Evolutionary conservation across 352 stramenopile genomes (phyloP), one percentile per base, ranked within the genome.

Genomic region (Thalassiosira allenii): DNA sequence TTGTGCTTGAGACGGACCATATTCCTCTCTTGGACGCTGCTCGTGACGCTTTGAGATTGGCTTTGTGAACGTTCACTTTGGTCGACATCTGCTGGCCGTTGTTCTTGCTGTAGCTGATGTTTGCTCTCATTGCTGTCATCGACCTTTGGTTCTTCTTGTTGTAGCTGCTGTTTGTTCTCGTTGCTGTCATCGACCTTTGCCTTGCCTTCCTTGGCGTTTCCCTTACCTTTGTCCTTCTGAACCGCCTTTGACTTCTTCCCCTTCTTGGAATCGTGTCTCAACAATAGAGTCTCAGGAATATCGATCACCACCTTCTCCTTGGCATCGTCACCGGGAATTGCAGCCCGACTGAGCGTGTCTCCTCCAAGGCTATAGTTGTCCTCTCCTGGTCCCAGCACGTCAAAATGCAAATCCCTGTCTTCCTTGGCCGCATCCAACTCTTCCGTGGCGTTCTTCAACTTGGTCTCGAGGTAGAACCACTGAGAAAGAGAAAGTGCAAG

Each of bases 341-440:
- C 37, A 47, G 8, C 37, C n/a, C n/a, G n/a, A n/a, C n/a, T n/a
- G 17, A 17, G 8, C 8, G 9, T 17, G 17, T 17, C 37, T 17
- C 17, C 37, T 9, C 37, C 37, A 17, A 17, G 37, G 8, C 37
- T 47, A 17, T 47, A 17, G 37, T 47, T 47, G 17, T 47, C 37
- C 17, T 47, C 37, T 9, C 9, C 17, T 47, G 37, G 37, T 47
- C 37, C 37, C 37, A 9, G 8, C 8, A 47, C 37, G 37, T 47
- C 9, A 17, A 47, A 32, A 23, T 37, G 22, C 67, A 86, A 80
- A 58, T 82, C 57, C 12, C 71, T 11, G 73, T 86, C 79, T 43
- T 82, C 71, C 47, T 54, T 66, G 6, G 67, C 72, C 5, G 79
- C 79, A 11, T 79, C 72, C 53, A 86, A 65, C 56, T 86, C 79